Evolutionary conservation across 208 protist genomes (phyloP), one percentile per base, ranked within the genome.

Genomic region (Strigomonas galati): DNA sequence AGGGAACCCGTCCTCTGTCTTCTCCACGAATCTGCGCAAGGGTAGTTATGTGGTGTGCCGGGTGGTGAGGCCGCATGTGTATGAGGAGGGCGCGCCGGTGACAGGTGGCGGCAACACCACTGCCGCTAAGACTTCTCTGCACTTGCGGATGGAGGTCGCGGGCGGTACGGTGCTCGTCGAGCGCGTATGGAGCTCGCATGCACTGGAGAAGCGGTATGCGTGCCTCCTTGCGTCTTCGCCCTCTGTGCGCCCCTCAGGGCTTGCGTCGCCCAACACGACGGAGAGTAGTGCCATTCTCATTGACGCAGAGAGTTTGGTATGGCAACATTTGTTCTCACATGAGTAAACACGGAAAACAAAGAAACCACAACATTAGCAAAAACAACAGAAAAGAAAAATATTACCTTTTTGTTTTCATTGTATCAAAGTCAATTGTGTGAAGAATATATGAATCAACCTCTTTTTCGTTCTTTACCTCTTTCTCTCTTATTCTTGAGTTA

Each of bases 141-240:
- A 89, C 32, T 46, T 79, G 30, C 76, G 76, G 53, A 65, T 71
- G 9, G 63, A 68, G 24, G 31, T 79, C 21, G 55, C 14, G 1
- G 79, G 72, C 27, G 74, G 77, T 24, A 86, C 81, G 0, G 72
- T 90, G 30, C 31, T 85, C 24, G 51, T 90, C 61, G 81, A 87
- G 61, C 65, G 66, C 24, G 67, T 79, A 19, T 65, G 67, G 32
- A 79, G 76, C 0, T 80, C 76, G 15, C 64, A 81, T 46, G 60
- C 71, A 0, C 32, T 49, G 1, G 40, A 57, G 23, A 67, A 67
- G 26, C 43, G n/a, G 2, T 62, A 62, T 31, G 76, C 31, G n/a
- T 53, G 72, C 27, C 65, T 71, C 17, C 51, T 76, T 0, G 53
- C 60, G 0, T 19, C 66, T 17, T 61, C 67, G 1, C 49, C 60